Evolutionary conservation across 768 basidiomycete genomes (phyloP), one percentile per base, ranked within the genome.

Genomic region (Lyophyllum decastes): DNA sequence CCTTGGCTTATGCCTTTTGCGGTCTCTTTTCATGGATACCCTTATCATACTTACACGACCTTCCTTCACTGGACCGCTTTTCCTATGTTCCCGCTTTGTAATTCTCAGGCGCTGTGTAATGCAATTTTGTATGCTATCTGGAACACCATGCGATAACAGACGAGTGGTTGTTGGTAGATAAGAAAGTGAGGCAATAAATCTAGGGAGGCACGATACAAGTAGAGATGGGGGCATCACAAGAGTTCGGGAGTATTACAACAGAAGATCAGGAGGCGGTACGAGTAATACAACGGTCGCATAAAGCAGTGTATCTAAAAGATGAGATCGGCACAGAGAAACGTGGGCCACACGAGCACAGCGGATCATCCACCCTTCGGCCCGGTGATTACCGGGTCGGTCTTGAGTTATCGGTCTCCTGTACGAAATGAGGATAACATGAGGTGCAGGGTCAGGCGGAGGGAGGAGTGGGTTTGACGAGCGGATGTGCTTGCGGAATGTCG

Each of bases 311-410:
- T 17, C 8, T 5, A 2, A 30, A 35, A 38, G 49, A 50, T 50
- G 49, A 50, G 49, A 40, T 50, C 33, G 49, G 30, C 2, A 2
- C 9, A 10, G 22, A 17, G 17, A 47, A 26, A 47, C 46, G 25
- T 26, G 46, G 24, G 19, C 9, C 30, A 40, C 47, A 55, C 54
- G 53, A 49, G 50, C 19, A 26, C 25, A 44, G 51, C 53, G 52
- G 60, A 57, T 57, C 49, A 54, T n/a, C 40, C n/a, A 41, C 4
- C 21, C 34, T 38, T 55, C 57, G 61, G 61, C 49, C 61, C 61
- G 61, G 35, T 21, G 14, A n/a, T 46, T 43, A 40, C 56, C 56
- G 56, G 43, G 44, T 56, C 51, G 24, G 38, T 35, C 22, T 17
- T 41, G 19, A 41, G 22, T 35, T 45, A 46, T 44, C 34, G 52